Evolutionary conservation across 495 filamentous ascomycete genomes (phyloP).

Genomic region (Neurospora terricola): DNA sequence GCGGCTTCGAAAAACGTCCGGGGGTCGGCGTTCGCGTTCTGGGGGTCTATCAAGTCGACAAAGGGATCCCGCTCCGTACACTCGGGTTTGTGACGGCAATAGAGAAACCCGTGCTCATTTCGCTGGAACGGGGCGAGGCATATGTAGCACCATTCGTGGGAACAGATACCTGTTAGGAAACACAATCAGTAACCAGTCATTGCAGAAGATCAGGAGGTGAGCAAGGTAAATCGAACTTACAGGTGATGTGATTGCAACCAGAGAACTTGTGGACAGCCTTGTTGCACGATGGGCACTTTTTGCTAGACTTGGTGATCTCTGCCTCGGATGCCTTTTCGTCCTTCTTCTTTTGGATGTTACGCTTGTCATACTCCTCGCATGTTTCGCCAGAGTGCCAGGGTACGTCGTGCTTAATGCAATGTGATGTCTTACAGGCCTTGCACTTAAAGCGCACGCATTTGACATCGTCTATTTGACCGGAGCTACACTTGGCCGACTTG

Average conservation of each 20-base stretch:
- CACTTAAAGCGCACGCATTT: constrained; percentile 31
- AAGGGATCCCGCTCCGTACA: constrained; percentile 21
- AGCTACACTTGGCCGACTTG: constrained; percentile 27
- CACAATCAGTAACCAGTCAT: not conserved
- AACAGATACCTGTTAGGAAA: constrained; percentile 23
- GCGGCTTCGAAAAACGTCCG: not conserved
- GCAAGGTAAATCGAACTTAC: constrained; percentile 17
- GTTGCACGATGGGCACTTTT: constrained; percentile 37
- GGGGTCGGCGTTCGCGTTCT: not conserved
- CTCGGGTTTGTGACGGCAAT: constrained; percentile 21
- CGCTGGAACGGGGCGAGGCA: constrained; percentile 26
- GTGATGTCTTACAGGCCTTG: constrained; percentile 21
- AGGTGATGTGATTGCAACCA: constrained; percentile 42
- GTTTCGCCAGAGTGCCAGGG: constrained; percentile 39
- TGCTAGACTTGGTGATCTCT: constrained; percentile 25
- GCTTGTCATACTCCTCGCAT: constrained; percentile 37
- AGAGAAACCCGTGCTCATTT: constrained; percentile 18
- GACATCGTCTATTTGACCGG: constrained; percentile 31
- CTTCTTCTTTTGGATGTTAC: constrained; percentile 17
- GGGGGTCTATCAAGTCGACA: constrained; percentile 8
- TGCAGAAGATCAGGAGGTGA: not conserved
- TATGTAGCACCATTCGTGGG: constrained; percentile 37
- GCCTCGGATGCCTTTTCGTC: constrained; percentile 30
- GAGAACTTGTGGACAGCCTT: constrained; percentile 30
- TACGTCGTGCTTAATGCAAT: constrained; percentile 35